Percentiles rank a stretch among this genome's conserved stretches.
phyloP scores from a whole-genome alignment of 108 stramenopile genomes.

The Nitzschia inconspicua region DNA sequence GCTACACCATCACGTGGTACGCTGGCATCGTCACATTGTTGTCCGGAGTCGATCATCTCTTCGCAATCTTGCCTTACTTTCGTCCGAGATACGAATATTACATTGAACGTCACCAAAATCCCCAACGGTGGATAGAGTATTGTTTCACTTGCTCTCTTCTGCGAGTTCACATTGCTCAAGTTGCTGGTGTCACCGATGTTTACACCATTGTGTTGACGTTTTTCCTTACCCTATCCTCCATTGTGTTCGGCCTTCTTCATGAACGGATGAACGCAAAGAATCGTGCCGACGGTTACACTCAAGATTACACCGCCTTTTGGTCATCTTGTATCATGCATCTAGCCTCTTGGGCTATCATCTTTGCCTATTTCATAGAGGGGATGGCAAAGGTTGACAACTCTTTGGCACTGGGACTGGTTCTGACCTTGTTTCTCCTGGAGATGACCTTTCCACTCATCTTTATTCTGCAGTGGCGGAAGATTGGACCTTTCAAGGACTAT shows the following conservation, averaged over 20 bases:
- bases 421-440: slow-evolving; percentile 18
- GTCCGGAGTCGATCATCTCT: slow-evolving; percentile 19
- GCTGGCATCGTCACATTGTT: slow-evolving; percentile 14
- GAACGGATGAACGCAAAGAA: slow-evolving; percentile 29
- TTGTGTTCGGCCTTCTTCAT: slow-evolving; percentile 10
- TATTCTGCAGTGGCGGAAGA: slow-evolving; percentile 15
- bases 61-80: slow-evolving; percentile 12
- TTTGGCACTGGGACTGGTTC: slow-evolving; percentile 13
- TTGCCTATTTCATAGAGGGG: slow-evolving; percentile 4
- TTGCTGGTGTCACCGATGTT: slow-evolving; percentile 30
- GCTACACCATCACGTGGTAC: slow-evolving; percentile 19
- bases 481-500: slow-evolving; percentile 10
- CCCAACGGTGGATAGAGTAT: slow-evolving; percentile 39
- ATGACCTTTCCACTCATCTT: slow-evolving; percentile 10
- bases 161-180: slow-evolving; percentile 32
- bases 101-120: slow-evolving; percentile 21
- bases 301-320: slow-evolving; percentile 24
- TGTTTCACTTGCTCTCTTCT: slow-evolving; percentile 19
- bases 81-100: slow-evolving; percentile 15
- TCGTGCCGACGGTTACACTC: slow-evolving; percentile 12
- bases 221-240: slow-evolving; percentile 3
- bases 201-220: slow-evolving; percentile 24
- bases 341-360: slow-evolving; percentile 16
- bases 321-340: slow-evolving; percentile 12
- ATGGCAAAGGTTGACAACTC: neutral